Base-by-base conservation (phyloP, 2,329 filamentous ascomycete species). In the Stemphylium lycopersici region DNA sequence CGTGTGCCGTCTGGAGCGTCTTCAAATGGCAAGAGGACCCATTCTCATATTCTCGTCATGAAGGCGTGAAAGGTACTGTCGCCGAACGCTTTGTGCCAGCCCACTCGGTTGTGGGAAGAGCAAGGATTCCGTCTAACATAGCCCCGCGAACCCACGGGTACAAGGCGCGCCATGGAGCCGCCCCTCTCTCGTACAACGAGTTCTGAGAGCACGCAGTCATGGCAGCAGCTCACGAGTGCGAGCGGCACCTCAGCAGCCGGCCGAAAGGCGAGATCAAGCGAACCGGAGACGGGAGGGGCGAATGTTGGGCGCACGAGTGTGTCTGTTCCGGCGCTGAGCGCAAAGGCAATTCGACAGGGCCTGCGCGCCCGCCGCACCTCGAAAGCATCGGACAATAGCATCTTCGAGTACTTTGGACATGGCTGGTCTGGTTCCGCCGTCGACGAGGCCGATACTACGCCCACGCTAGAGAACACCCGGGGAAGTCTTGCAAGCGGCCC, bases 301-400 rank as follows among this genome's bases (percentile, higher is more conserved):
- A 80, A 84, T 71, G 80, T 83, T 58, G 84, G 86, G 53, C 81
- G 82, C 67, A 80, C 86, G 52, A 87, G 81, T 71, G 79, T 88
- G 56, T 88, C 84, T 61, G 87, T 89, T 83, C 85, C 87, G 34
- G 81, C 85, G 52, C 80, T 82, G 26, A 69, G 77, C 20, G 70
- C 73, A 13, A 71, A 69, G 58, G 74, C 80, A 11, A 65, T 81
- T 50, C 79, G 75, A 49, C 76, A 80, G 56, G 75, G 48, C 48
- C 7, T 77, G 57, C 72, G 77, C 45, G 74, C 77, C 37, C 73
- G 75, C 40, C 64, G 74, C 29, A 75, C 62, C 58, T 78, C 60
- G 70, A 77, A 66, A 72, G 75, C 68, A 70, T 81, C 70, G 65
- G 79, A 69, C 73, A 78, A 58, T 80, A 81, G 65, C 54, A 24